Evolutionary conservation across 148 eudicot genomes (phyloP).

Genomic region (Beta vulgaris): DNA sequence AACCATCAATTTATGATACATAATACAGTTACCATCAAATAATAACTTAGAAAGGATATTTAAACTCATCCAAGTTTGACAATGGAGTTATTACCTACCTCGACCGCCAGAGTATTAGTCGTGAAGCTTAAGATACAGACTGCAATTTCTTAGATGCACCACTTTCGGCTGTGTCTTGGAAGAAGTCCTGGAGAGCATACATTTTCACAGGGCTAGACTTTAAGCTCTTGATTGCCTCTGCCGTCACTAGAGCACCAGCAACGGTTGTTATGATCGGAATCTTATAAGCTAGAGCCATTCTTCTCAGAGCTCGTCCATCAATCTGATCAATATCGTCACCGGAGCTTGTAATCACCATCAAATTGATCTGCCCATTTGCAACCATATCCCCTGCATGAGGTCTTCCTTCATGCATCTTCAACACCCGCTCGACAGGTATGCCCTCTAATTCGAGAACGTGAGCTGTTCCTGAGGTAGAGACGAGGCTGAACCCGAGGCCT

Average conservation of each 20-base stretch:
- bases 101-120: background rate
- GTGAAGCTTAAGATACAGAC: conserved; percentile 38
- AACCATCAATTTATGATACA: conserved; percentile 21
- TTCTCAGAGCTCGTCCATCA: conserved; percentile 82
- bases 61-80: conserved; percentile 5
- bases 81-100: conserved; percentile 18
- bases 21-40: conserved; percentile 9
- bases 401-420: conserved; percentile 96
- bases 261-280: conserved; percentile 85
- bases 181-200: conserved; percentile 94
- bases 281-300: conserved; percentile 91
- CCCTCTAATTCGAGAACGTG: conserved; percentile 73
- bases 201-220: conserved; percentile 57
- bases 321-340: conserved; percentile 82
- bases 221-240: conserved; percentile 80
- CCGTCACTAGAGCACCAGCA: conserved; percentile 85
- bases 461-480: conserved; percentile 88
- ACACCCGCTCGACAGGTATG: conserved; percentile 70
- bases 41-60: conserved; percentile 6
- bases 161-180: conserved; percentile 30
- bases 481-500: conserved; percentile 60
- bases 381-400: conserved; percentile 96
- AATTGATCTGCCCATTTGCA: conserved; percentile 76
- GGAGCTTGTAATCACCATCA: conserved; percentile 97
- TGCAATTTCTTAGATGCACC: conserved; percentile 36